A percentile compares a stretch with the other conserved stretches of the same genome.
Evolutionary conservation across 768 basidiomycete genomes (phyloP).

Genomic region (Hygrocybe punicea): DNA sequence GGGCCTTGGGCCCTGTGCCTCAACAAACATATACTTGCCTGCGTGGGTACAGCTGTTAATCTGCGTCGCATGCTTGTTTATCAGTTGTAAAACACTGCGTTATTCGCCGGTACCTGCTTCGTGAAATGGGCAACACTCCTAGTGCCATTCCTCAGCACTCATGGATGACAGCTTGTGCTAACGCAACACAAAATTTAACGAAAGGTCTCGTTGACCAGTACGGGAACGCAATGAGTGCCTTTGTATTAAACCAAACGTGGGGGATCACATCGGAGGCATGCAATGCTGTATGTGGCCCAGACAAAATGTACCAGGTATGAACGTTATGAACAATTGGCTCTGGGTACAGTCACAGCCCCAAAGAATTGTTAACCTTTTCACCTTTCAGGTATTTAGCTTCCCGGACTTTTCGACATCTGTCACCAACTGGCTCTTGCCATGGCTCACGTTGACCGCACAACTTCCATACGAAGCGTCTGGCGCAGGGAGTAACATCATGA

Average conservation of each 20-base stretch:
- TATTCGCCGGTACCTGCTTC: constrained; percentile 3
- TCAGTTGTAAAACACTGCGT: too few relatives aligned
- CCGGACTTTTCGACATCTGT: constrained; percentile 8
- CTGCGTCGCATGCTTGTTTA: too few relatives aligned
- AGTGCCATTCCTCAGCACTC: background rate
- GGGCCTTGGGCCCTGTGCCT: too few relatives aligned
- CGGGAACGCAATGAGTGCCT: background rate
- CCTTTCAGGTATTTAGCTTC: constrained; percentile 3
- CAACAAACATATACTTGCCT: too few relatives aligned
- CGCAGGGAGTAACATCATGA: constrained; percentile 12
- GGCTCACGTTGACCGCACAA: constrained; percentile 16
- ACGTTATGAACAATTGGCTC: background rate
- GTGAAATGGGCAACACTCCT: background rate
- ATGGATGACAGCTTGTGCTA: background rate
- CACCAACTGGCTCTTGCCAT: constrained; percentile 18
- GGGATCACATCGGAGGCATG: background rate
- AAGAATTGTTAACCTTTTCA: background rate
- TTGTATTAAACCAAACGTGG: background rate
- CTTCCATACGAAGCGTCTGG: constrained; percentile 16
- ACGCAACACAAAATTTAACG: background rate
- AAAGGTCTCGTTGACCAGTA: background rate
- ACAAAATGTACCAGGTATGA: background rate
- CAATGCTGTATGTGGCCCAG: background rate
- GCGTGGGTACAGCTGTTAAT: too few relatives aligned
- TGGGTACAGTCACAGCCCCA: background rate